Conservation (phyloP, 495 filamentous ascomycete genomes). For the Bombardia bombarda region DNA sequence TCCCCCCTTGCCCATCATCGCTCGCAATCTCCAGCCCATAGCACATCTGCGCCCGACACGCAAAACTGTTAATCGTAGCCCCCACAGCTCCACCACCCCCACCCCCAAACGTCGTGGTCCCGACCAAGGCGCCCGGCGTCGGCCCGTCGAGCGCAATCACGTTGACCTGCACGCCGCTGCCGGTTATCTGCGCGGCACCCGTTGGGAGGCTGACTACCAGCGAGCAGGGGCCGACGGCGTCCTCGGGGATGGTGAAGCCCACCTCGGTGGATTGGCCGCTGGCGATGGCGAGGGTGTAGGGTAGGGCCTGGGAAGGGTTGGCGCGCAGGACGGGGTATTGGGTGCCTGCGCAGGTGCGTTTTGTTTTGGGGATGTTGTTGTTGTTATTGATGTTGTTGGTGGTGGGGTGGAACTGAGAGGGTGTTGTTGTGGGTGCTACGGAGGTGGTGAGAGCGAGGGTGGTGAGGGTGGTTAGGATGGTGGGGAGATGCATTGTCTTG, state of each 20-base stretch:
- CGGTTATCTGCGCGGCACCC: constrained; percentile 2
- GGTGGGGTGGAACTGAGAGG: constrained; percentile 24
- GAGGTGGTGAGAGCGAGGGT: constrained; percentile 29
- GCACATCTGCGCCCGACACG: constrained; percentile 20
- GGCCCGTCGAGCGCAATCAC: constrained; percentile 22
- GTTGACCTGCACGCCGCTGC: constrained; percentile 18
- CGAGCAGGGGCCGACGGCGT: constrained; percentile 16
- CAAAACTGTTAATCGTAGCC: constrained; percentile 17
- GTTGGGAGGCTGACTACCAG: constrained; percentile 16
- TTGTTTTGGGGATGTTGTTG: neutral
- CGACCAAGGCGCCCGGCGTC: constrained; percentile 16
- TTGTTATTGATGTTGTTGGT: constrained; percentile 5
- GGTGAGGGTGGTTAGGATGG: constrained; percentile 23
- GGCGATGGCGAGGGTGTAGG: constrained; percentile 2
- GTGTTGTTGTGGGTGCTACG: constrained; percentile 15
- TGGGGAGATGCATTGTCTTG: neutral
- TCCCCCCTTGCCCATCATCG: neutral
- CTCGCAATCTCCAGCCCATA: constrained; percentile 13
- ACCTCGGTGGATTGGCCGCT: constrained; percentile 4
- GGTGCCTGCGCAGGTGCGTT: neutral
- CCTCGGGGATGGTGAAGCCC: constrained; percentile 17
- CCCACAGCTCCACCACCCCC: too few species aligned
- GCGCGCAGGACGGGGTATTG: constrained; percentile 1
- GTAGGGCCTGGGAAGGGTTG: neutral
- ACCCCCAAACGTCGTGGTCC: constrained; percentile 14